Conservation (phyloP, 805 yeast species). For the Citeromyces nyonsensis region DNA sequence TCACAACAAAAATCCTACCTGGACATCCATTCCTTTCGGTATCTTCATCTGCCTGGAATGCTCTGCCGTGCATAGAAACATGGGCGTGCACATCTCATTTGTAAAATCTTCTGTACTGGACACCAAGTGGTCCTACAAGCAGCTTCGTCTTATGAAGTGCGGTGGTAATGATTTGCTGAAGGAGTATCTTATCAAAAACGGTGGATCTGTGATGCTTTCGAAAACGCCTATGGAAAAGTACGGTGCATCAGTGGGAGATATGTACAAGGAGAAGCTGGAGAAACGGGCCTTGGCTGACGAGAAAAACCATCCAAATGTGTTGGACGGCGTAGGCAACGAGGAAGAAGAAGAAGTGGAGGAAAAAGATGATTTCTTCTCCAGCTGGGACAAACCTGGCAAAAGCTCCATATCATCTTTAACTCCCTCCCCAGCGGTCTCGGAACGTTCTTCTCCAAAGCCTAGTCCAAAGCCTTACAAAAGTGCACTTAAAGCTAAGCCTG, state of each 20-base stretch:
- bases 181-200: constrained; percentile 71
- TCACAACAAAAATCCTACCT: constrained; percentile 85
- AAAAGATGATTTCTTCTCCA: constrained; percentile 79
- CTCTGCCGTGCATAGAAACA: constrained; percentile 86
- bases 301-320: constrained; percentile 52
- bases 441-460: constrained; percentile 14
- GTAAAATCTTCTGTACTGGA: constrained; percentile 87
- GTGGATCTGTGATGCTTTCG: constrained; percentile 60
- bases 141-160: constrained; percentile 79
- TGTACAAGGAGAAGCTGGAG: constrained; percentile 69
- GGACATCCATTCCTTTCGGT: constrained; percentile 97
- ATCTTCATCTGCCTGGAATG: constrained; percentile 87
- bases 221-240: constrained; percentile 68
- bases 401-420: constrained; percentile 22
- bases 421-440: constrained; percentile 16
- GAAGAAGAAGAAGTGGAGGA: constrained; percentile 16
- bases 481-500: constrained; percentile 11
- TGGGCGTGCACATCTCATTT: constrained; percentile 93
- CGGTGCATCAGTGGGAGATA: constrained; percentile 62
- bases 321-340: constrained; percentile 39
- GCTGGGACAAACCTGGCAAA: constrained; percentile 69
- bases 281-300: constrained; percentile 55
- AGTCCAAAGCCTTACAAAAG: constrained; percentile 11
- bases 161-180: constrained; percentile 87
- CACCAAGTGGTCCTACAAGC: constrained; percentile 76